Evolutionary conservation across 2,329 filamentous ascomycete species (phyloP).

Genomic region (Neofusicoccum laricinum): DNA sequence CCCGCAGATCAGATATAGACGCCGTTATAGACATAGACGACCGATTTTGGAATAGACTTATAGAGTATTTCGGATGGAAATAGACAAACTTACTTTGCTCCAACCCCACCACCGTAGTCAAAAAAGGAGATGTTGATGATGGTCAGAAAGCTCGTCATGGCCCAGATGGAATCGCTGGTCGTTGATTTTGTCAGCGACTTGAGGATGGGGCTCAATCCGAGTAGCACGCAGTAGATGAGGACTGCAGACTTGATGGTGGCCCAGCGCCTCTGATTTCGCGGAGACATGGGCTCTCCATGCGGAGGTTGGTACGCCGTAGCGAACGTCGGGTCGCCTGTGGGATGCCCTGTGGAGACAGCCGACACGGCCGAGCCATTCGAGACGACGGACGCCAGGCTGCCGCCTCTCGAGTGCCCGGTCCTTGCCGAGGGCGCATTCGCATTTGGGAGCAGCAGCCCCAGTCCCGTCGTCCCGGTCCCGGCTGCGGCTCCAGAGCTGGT

Average conservation of each 20-base stretch:
- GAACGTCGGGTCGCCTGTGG: slow-evolving; percentile 41
- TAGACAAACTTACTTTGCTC: slow-evolving; percentile 44
- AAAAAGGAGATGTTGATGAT: slow-evolving; percentile 97
- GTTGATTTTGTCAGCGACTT: slow-evolving; percentile 95
- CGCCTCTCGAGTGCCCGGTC: slow-evolving; percentile 48
- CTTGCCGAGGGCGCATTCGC: slow-evolving; percentile 9
- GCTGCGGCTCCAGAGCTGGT: background rate
- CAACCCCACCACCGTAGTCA: slow-evolving; percentile 77
- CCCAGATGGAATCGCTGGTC: slow-evolving; percentile 94
- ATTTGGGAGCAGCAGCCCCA: slow-evolving; percentile 36
- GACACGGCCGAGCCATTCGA: slow-evolving; percentile 41
- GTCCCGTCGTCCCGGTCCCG: slow-evolving; percentile 21
- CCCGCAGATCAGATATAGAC: slow-evolving; percentile 1
- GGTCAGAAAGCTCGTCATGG: slow-evolving; percentile 88
- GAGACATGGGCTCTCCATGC: slow-evolving; percentile 45
- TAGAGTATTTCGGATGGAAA: background rate
- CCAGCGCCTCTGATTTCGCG: slow-evolving; percentile 61
- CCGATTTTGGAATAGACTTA: slow-evolving; percentile 13
- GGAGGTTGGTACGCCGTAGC: slow-evolving; percentile 33
- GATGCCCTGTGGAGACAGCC: slow-evolving; percentile 22
- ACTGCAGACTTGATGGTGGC: slow-evolving; percentile 88
- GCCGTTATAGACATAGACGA: slow-evolving; percentile 11
- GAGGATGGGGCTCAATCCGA: slow-evolving; percentile 90
- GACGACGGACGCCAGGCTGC: slow-evolving; percentile 56
- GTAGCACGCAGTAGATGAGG: slow-evolving; percentile 86